Conservation (phyloP, 2,329 filamentous ascomycete genomes). For the Ascochyta clinopodiicola region DNA sequence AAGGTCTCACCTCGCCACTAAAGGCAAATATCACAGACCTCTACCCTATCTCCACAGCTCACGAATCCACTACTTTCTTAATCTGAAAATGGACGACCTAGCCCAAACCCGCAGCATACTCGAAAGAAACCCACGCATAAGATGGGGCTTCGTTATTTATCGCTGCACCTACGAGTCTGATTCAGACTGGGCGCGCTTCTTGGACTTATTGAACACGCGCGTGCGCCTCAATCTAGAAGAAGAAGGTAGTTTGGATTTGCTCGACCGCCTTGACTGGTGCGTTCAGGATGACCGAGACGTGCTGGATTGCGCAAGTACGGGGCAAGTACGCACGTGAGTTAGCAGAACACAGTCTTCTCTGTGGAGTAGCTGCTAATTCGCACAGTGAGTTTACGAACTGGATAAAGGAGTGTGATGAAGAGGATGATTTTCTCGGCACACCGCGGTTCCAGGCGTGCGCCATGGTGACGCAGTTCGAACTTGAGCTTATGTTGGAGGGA, state of each 20-base stretch:
- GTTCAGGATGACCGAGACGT: constrained; percentile 11
- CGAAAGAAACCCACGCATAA: not conserved
- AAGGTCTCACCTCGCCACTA: too few relatives aligned
- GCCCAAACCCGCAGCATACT: not conserved
- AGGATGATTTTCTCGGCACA: constrained; percentile 9
- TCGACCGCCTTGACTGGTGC: constrained; percentile 19
- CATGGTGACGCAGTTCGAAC: constrained; percentile 1
- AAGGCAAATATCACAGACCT: not conserved
- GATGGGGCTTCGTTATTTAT: constrained; percentile 25
- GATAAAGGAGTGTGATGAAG: constrained; percentile 5
- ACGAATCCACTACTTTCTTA: too few relatives aligned
- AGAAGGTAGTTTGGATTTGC: constrained; percentile 4
- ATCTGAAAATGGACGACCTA: not conserved
- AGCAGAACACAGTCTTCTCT: not conserved
- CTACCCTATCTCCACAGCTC: too few relatives aligned
- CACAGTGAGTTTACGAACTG: constrained; percentile 7
- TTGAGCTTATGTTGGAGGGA: constrained; percentile 4
- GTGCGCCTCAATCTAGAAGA: constrained; percentile 13
- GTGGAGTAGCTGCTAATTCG: not conserved
- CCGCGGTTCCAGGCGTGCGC: constrained; percentile 15
- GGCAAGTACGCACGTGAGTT: not conserved
- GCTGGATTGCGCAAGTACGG: constrained; percentile 4
- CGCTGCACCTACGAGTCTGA: constrained; percentile 20
- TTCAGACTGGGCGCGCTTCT: constrained; percentile 15
- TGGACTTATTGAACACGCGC: constrained; percentile 11